Percentiles rank a stretch among this genome's conserved stretches.
Conservation (phyloP, 2,329 filamentous ascomycete genomes). For the Sclerotinia sclerotiorum region DNA sequence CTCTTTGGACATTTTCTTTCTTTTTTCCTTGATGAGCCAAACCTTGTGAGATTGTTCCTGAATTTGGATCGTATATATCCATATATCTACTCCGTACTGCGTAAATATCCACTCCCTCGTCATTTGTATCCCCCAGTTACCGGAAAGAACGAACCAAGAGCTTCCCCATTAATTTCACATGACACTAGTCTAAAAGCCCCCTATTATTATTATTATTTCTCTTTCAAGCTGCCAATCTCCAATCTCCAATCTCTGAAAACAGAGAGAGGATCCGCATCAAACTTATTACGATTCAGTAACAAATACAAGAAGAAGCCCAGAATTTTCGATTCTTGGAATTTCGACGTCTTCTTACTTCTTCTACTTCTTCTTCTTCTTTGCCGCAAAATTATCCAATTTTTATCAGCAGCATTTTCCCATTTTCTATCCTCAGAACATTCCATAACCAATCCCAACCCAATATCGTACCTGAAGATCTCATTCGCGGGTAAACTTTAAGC, state of each 20-base stretch:
- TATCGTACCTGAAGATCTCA: constrained; percentile 13
- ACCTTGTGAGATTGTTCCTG: neutral
- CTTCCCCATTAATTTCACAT: constrained; percentile 18
- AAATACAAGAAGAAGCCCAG: constrained; percentile 16
- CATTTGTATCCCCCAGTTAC: constrained; percentile 12
- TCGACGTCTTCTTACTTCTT: neutral
- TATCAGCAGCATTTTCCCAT: neutral
- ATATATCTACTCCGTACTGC: neutral
- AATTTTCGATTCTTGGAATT: neutral
- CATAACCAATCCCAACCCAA: neutral
- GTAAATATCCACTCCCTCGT: constrained; percentile 9
- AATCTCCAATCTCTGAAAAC: constrained; percentile 15
- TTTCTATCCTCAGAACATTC: neutral
- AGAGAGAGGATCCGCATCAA: constrained; percentile 13
- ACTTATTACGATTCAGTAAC: constrained; percentile 15
- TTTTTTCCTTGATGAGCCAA: neutral
- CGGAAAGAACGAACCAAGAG: neutral
- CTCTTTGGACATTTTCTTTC: constrained; percentile 1
- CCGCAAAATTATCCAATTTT: neutral
- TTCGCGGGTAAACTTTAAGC: neutral
- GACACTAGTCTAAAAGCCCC: constrained; percentile 17
- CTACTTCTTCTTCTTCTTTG: neutral
- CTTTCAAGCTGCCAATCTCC: constrained; percentile 6
- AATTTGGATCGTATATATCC: constrained; percentile 5
- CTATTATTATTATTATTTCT: constrained; percentile 17